phyloP scores from a whole-genome alignment of 495 filamentous ascomycete species.

The Extremus antarcticus region DNA sequence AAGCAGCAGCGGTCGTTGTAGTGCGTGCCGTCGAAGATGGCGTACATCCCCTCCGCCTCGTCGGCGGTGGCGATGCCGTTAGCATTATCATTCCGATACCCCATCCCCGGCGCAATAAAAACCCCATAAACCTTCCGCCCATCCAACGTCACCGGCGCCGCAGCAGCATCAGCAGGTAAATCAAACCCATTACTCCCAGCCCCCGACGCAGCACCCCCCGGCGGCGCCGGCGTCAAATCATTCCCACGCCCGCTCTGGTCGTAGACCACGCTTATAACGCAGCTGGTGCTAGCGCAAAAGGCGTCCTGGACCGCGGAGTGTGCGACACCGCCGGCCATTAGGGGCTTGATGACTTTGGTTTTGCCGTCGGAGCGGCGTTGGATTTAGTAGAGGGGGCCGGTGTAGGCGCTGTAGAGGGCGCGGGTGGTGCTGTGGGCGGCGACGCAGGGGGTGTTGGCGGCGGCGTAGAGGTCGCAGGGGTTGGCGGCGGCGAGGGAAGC shows the following conservation, averaged over 20 bases:
- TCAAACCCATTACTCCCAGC: constrained; percentile 45
- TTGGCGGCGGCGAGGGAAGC: constrained; percentile 37
- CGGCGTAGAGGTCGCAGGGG: constrained; percentile 46
- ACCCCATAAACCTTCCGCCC: constrained; percentile 50
- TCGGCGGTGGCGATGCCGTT: constrained; percentile 44
- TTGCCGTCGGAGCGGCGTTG: constrained; percentile 40
- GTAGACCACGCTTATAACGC: constrained; percentile 48
- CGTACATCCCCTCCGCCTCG: constrained; percentile 47
- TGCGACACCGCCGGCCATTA: constrained; percentile 44
- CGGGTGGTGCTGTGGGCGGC: constrained; percentile 51
- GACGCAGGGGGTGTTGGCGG: constrained; percentile 43
- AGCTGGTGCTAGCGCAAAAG: constrained; percentile 47
- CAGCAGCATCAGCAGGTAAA: constrained; percentile 43
- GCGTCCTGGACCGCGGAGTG: constrained; percentile 45
- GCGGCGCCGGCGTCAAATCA: constrained; percentile 46
- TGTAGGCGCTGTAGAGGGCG: constrained; percentile 43
- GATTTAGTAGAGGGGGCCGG: constrained; percentile 45
- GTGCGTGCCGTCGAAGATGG: constrained; percentile 48
- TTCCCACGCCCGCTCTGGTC: constrained; percentile 50
- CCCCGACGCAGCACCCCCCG: constrained; percentile 39
- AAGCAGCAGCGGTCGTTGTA: constrained; percentile 50
- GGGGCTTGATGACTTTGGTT: constrained; percentile 37
- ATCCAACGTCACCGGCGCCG: constrained; percentile 47
- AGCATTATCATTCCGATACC: constrained; percentile 15
- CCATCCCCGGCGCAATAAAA: constrained; percentile 38